phyloP scores from a whole-genome alignment of 2,329 filamentous ascomycete species.

The Phialophora tarda region DNA sequence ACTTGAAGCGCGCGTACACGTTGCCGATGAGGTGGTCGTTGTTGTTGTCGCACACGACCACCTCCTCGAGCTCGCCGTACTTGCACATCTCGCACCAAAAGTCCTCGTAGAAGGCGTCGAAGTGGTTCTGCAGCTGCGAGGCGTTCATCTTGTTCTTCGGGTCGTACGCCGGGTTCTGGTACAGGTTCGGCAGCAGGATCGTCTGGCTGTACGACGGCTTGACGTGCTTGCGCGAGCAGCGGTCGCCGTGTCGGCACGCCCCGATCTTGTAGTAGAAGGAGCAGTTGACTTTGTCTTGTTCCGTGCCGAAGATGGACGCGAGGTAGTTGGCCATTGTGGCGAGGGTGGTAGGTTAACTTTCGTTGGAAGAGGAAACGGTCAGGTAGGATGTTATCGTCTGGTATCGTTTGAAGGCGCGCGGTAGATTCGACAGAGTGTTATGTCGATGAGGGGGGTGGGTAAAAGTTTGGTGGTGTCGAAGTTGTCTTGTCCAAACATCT shows the following conservation, averaged over 20 bases:
- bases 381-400: background rate
- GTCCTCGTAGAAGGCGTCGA: slow-evolving; percentile 99
- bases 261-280: slow-evolving; percentile 99
- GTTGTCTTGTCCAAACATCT: background rate
- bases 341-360: background rate
- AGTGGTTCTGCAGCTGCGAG: slow-evolving; percentile 96
- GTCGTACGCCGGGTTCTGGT: slow-evolving; percentile 98
- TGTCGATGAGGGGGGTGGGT: background rate
- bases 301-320: slow-evolving; percentile 98
- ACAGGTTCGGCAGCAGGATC: slow-evolving; percentile 96
- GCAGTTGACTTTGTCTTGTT: slow-evolving; percentile 99
- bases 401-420: background rate
- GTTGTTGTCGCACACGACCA: slow-evolving; percentile 99
- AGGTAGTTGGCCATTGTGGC: slow-evolving; percentile 89
- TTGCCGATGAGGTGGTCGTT: slow-evolving; percentile 99
- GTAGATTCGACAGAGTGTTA: background rate
- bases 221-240: slow-evolving; percentile 97
- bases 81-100: slow-evolving; percentile 99
- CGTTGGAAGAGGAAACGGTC: background rate
- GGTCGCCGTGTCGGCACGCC: slow-evolving; percentile 96
- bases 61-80: slow-evolving; percentile 95
- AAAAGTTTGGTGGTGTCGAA: slow-evolving; percentile 1
- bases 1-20: slow-evolving; percentile 99
- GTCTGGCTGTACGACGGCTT: slow-evolving; percentile 98
- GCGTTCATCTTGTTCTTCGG: slow-evolving; percentile 96